Evolutionary conservation across 371 early-diverging fungal genomes (phyloP).

Genomic region (Capillidium heterosporum): DNA sequence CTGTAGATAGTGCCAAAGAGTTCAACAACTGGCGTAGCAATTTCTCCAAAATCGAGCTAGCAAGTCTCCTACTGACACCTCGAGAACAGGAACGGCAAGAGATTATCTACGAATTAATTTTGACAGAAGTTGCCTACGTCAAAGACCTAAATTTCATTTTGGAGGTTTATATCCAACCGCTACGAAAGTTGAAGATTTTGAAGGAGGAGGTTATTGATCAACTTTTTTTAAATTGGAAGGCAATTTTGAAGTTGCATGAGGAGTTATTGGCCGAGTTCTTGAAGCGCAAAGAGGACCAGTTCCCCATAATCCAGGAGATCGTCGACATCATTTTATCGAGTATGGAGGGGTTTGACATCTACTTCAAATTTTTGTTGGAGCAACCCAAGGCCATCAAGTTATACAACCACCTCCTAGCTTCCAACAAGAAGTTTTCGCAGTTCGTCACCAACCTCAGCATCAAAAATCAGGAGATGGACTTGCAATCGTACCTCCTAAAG

Average conservation of each 20-base stretch:
- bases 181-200: not conserved
- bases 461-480: not conserved
- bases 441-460: not conserved
- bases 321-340: not conserved
- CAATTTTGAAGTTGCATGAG: not conserved
- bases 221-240: not conserved
- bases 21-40: not conserved
- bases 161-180: slow-evolving; percentile 12
- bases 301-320: slow-evolving; percentile 2
- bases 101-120: slow-evolving; percentile 58
- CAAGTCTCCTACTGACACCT: not conserved
- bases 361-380: not conserved
- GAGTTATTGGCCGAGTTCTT: not conserved
- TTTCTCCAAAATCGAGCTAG: not conserved
- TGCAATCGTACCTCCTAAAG: not conserved
- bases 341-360: not conserved
- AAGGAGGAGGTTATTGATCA: not conserved
- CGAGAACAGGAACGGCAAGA: slow-evolving; percentile 58
- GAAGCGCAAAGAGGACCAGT: not conserved
- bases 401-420: not conserved
- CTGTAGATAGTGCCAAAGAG: no score
- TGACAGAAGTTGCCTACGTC: slow-evolving; percentile 58
- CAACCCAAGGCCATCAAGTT: not conserved
- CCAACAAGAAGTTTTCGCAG: not conserved
- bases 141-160: slow-evolving; percentile 29